Base-by-base conservation (phyloP, 768 basidiomycete species). In the Macrolepiota dolichaula region DNA sequence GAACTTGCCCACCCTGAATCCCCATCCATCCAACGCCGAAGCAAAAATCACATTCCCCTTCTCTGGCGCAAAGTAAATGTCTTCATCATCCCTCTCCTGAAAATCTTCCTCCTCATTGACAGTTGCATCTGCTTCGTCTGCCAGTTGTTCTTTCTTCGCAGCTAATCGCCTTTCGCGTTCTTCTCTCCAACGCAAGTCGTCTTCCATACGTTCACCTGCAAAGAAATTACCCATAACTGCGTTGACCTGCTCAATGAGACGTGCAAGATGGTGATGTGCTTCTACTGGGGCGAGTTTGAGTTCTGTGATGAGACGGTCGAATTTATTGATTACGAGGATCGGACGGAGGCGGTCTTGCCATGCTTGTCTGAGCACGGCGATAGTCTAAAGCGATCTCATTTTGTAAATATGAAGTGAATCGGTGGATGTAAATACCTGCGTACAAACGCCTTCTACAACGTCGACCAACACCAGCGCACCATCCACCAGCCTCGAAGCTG, bases 191-290 rank as follows among this genome's bases (percentile, higher is more conserved):
- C 93, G 81, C 22, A 94, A 73, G 74, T 98, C 96, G 63, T 98
- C 95, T 64, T 96, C 95, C 95, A 98, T 97, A 17, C 97, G 79
- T 63, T 98, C 96, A 1, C 90, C 84, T 3, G 96, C 94, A 69
- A 95, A 98, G 73, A 98, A 96, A 60, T 86, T 85, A 0, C 97
- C 97, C 94, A 98, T 96, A 54, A 98, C 93, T 0, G 95, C 97
- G 68, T 98, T 99, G 25, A 98, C 96, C 68, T 97, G 93, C 71
- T 98, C 96, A 55, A 99, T 93, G 13, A 98, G 80, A 38, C 93
- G 89, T 5, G 86, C 79, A n/a, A 99, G 85, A 68, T 98, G 96
- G 66, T 96, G 92, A 68, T 98, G 93, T 1, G 94, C 96, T 71
- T 98, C 97, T 2, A 86, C 79, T 1, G 97, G 95, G 0, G 93